A percentile compares a stretch with the other conserved stretches of the same genome.
Conservation (phyloP, 305 asterid genomes). For the Fraxinus sp. region DNA sequence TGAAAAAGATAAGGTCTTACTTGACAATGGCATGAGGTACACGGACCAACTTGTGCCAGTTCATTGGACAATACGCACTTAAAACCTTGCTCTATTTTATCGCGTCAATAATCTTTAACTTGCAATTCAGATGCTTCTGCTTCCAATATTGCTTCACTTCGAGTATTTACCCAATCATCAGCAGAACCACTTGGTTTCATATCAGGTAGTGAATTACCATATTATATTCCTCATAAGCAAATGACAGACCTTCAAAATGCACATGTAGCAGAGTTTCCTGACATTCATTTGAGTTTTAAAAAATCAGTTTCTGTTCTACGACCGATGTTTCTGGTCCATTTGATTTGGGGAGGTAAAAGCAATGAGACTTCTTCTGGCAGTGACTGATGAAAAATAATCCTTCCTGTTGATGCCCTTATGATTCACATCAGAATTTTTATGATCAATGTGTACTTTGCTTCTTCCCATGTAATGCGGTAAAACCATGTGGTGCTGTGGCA, state of each 20-base stretch:
- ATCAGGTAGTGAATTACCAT: conserved; percentile 19
- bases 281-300: conserved; percentile 27
- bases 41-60: conserved; percentile 71
- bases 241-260: conserved; percentile 29
- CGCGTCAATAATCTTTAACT: conserved; percentile 43
- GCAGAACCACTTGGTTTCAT: conserved; percentile 16
- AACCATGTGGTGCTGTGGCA: conserved; percentile 97
- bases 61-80: conserved; percentile 47
- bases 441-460: conserved; percentile 47
- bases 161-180: conserved; percentile 3
- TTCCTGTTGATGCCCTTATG: conserved; percentile 36
- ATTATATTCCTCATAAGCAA: conserved; percentile 21
- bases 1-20: conserved; percentile 31
- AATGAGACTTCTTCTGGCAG: conserved; percentile 74
- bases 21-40: conserved; percentile 72
- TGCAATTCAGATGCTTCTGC: too few species aligned
- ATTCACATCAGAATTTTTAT: conserved; percentile 31
- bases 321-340: conserved; percentile 36
- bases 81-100: conserved; percentile 47
- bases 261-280: conserved; percentile 21
- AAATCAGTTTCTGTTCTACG: conserved; percentile 33
- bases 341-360: conserved; percentile 79
- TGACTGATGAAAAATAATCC: conserved; percentile 61
- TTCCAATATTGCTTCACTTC: too few species aligned
- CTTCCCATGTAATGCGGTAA: conserved; percentile 92